Evolutionary conservation across 495 filamentous ascomycete genomes (phyloP).

Genomic region (Penicillium ucsense): DNA sequence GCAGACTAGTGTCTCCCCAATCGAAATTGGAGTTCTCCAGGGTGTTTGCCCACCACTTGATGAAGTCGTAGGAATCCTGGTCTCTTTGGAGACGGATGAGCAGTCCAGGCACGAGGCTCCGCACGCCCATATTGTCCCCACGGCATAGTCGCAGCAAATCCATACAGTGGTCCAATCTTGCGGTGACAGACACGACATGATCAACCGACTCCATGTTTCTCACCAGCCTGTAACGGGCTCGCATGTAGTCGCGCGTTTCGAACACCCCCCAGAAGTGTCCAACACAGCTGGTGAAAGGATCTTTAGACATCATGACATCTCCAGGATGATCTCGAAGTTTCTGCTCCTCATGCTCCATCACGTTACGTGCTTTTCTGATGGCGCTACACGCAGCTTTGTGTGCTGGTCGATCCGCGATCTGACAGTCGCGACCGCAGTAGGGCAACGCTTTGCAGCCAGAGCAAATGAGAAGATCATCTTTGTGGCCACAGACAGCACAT

Average conservation of each 20-base stretch:
- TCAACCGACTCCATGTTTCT: slow-evolving; percentile 22
- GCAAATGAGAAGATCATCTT: slow-evolving; percentile 22
- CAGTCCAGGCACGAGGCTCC: slow-evolving; percentile 28
- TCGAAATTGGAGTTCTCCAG: slow-evolving; percentile 19
- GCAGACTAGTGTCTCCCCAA: slow-evolving; percentile 21
- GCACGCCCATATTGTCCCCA: slow-evolving; percentile 37
- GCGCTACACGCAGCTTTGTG: slow-evolving; percentile 36
- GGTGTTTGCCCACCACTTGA: slow-evolving; percentile 36
- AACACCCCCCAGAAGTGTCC: slow-evolving; percentile 31
- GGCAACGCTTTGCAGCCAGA: slow-evolving; percentile 30
- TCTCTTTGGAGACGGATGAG: slow-evolving; percentile 39
- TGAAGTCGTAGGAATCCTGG: slow-evolving; percentile 47
- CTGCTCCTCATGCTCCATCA: slow-evolving; percentile 23
- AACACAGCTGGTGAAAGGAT: slow-evolving; percentile 24
- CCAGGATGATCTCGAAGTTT: slow-evolving; percentile 18
- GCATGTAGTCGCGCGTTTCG: slow-evolving; percentile 36
- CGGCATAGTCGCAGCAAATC: slow-evolving; percentile 32
- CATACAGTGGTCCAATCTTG: slow-evolving; percentile 23
- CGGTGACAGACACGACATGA: slow-evolving; percentile 23
- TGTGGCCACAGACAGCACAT: slow-evolving; percentile 12
- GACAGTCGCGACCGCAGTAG: slow-evolving; percentile 41
- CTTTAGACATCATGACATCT: slow-evolving; percentile 12
- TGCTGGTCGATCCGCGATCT: slow-evolving; percentile 21
- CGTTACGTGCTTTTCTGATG: slow-evolving; percentile 16
- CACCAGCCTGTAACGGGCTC: slow-evolving; percentile 20